These are phyloP conservation scores for Penicillium sp. DNA, from an alignment of 2,329 filamentous ascomycete species.

Conservation along the genomic window DNA sequence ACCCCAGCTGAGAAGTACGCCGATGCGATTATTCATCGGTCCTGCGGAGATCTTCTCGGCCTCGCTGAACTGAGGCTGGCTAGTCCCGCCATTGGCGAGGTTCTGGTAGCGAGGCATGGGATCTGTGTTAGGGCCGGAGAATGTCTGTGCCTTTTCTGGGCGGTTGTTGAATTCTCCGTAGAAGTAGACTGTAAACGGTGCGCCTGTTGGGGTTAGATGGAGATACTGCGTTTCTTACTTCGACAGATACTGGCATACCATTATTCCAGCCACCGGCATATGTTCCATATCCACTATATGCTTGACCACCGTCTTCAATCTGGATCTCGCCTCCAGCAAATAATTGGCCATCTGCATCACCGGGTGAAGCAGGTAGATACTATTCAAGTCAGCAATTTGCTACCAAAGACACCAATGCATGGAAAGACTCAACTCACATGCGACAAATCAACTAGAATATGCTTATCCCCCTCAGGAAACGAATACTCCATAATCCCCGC, in stretches of 20 bases:
- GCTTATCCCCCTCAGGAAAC: conserved; percentile 60
- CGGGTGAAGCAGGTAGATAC: conserved; percentile 52
- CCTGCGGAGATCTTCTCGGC: conserved; percentile 58
- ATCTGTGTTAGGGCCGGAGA: conserved; percentile 42
- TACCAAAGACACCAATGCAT: too few relatives aligned
- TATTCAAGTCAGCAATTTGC: conserved; percentile 28
- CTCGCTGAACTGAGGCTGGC: conserved; percentile 57
- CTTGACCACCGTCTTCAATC: conserved; percentile 41
- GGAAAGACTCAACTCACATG: conserved; percentile 35
- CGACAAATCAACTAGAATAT: conserved; percentile 66
- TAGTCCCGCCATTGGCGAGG: conserved; percentile 62
- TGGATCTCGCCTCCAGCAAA: conserved; percentile 49
- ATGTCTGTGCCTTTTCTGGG: conserved; percentile 41
- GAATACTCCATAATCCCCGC: conserved; percentile 67
- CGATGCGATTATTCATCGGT: conserved; percentile 58
- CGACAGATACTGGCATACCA: too few relatives aligned
- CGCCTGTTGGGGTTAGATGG: too few relatives aligned
- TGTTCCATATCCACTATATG: conserved; percentile 53
- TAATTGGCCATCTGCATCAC: conserved; percentile 44
- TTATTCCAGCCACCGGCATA: conserved; percentile 53
- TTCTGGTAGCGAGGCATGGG: conserved; percentile 49
- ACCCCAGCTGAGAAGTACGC: conserved; percentile 65
- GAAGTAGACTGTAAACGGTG: conserved; percentile 49
- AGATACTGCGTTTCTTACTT: too few relatives aligned
- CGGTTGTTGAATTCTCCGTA: conserved; percentile 48